These are phyloP conservation scores for Aureobasidium sp. DNA, from an alignment of 2,329 filamentous ascomycete genomes.

Conservation along the genomic window DNA sequence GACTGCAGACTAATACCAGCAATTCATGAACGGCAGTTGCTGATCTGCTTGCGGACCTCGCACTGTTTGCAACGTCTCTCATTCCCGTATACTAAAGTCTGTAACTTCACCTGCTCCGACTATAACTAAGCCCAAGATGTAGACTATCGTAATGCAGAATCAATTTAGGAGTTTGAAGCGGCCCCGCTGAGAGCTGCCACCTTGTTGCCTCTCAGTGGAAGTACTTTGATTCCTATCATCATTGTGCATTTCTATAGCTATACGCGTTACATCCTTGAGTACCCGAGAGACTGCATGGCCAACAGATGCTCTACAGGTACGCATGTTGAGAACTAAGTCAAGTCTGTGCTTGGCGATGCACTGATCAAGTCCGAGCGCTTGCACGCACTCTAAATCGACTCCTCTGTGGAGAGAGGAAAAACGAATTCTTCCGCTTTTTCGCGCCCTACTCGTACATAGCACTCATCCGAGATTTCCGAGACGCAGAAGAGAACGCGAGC, in stretches of 20 bases:
- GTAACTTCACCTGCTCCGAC: too few relatives aligned
- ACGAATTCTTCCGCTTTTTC: background rate
- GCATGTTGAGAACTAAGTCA: background rate
- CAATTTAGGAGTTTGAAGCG: too few relatives aligned
- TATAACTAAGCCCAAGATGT: too few relatives aligned
- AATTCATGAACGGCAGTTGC: background rate
- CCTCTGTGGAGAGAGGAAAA: constrained; percentile 1
- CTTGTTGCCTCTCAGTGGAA: too few relatives aligned
- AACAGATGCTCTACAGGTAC: background rate
- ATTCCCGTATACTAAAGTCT: too few relatives aligned
- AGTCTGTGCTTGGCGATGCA: background rate
- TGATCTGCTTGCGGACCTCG: background rate
- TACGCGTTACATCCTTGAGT: too few relatives aligned
- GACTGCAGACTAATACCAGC: background rate
- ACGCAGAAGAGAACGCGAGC: background rate
- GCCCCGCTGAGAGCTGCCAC: too few relatives aligned
- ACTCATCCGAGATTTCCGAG: background rate
- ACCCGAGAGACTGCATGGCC: background rate
- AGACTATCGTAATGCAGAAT: too few relatives aligned
- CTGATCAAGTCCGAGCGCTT: background rate
- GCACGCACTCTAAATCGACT: background rate
- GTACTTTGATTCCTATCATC: too few relatives aligned
- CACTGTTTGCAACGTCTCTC: background rate
- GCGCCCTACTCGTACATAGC: background rate
- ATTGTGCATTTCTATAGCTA: too few relatives aligned